Evolutionary conservation across 768 basidiomycete species (phyloP).

Genomic region (Lentinula detonsa): DNA sequence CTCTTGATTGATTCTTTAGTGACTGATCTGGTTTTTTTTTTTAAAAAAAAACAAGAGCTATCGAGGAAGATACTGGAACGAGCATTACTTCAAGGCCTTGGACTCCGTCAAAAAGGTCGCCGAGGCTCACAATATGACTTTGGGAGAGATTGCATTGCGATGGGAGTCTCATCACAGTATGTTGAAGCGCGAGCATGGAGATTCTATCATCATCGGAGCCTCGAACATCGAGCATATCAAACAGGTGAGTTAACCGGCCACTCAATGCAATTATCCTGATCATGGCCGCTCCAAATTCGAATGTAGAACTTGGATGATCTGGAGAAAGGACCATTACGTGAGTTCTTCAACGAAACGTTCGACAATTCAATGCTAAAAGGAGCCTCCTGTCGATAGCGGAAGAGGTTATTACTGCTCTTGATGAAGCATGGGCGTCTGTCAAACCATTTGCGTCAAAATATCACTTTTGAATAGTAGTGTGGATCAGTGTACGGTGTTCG

Average conservation of each 20-base stretch:
- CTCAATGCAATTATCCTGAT: constrained; percentile 11
- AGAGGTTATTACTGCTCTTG: background rate
- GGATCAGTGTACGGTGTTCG: no score
- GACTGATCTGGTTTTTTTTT: no score
- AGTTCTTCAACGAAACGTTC: background rate
- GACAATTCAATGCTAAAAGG: background rate
- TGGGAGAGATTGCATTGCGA: constrained; percentile 50
- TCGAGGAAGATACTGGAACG: constrained; percentile 43
- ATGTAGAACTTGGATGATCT: constrained; percentile 4
- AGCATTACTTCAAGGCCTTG: constrained; percentile 44
- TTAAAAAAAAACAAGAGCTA: background rate
- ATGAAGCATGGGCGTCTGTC: background rate
- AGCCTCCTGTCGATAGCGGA: background rate
- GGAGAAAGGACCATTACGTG: background rate
- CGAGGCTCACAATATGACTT: constrained; percentile 37
- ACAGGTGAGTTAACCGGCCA: background rate
- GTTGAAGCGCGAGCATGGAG: constrained; percentile 40
- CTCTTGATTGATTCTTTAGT: no score
- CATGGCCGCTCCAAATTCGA: no score
- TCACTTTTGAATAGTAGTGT: background rate
- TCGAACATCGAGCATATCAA: constrained; percentile 28
- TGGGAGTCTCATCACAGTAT: constrained; percentile 57
- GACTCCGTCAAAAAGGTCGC: constrained; percentile 36
- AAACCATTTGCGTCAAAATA: background rate
- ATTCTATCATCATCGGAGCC: constrained; percentile 56